These are phyloP conservation scores for Ammopiptanthus mongolicus DNA, from an alignment of 306 rosid genomes.

Conservation along the genomic window DNA sequence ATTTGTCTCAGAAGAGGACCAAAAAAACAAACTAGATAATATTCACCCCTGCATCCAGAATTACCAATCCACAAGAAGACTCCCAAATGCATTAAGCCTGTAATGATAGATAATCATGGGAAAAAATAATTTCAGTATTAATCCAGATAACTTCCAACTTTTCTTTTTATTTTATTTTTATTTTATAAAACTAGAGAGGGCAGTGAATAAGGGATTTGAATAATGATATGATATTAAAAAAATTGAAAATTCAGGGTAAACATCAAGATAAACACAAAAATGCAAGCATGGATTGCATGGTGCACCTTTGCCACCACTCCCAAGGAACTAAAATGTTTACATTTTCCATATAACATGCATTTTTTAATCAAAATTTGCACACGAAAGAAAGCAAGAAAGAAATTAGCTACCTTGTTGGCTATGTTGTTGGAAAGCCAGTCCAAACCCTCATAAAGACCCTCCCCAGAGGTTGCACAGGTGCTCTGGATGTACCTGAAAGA, in stretches of 20 bases:
- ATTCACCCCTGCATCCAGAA: conserved; percentile 84
- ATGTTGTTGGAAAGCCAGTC: conserved; percentile 96
- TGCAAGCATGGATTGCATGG: neutral
- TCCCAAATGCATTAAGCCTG: conserved; percentile 51
- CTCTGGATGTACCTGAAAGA: conserved; percentile 83
- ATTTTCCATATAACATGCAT: neutral
- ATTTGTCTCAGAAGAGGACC: conserved; percentile 26
- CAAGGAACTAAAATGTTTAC: too few relatives aligned
- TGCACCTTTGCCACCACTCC: neutral
- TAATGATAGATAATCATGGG: neutral
- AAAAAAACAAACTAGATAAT: conserved; percentile 51
- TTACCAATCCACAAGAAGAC: conserved; percentile 36
- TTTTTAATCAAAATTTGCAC: neutral
- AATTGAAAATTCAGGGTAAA: neutral
- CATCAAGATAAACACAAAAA: neutral
- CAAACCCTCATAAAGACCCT: conserved; percentile 81
- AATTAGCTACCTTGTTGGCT: conserved; percentile 61
- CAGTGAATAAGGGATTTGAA: neutral
- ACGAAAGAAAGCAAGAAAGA: neutral
- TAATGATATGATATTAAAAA: neutral
- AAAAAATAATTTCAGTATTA: neutral
- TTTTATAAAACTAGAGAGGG: neutral
- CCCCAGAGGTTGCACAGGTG: conserved; percentile 89
- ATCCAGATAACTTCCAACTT: neutral
- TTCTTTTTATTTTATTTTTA: neutral